Evolutionary conservation across 2,329 filamentous ascomycete species (phyloP).

Genomic region (Hypoxylon sp.): DNA sequence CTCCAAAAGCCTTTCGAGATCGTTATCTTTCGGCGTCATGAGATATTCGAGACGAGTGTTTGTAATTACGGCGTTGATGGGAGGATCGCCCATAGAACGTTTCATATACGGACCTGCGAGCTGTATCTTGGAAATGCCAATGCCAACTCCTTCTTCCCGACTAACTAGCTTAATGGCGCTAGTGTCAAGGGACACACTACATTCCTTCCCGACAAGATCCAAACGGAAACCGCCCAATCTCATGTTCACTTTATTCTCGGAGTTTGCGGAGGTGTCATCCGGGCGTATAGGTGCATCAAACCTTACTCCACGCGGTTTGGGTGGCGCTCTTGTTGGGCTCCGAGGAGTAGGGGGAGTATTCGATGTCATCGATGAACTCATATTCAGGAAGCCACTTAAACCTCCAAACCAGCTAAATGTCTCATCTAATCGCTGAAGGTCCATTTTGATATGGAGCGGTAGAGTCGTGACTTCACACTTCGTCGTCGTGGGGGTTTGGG

Average conservation of each 20-base stretch:
- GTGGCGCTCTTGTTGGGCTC: slow-evolving; percentile 54
- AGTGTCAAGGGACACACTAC: slow-evolving; percentile 80
- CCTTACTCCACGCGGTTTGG: slow-evolving; percentile 69
- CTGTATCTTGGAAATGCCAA: slow-evolving; percentile 82
- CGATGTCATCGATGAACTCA: slow-evolving; percentile 87
- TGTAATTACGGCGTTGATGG: slow-evolving; percentile 73
- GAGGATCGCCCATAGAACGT: slow-evolving; percentile 68
- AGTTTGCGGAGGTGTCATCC: slow-evolving; percentile 62
- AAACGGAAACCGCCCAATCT: slow-evolving; percentile 83
- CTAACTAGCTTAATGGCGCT: slow-evolving; percentile 87
- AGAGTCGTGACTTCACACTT: slow-evolving; percentile 80
- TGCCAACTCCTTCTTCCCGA: slow-evolving; percentile 78
- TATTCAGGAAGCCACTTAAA: slow-evolving; percentile 89
- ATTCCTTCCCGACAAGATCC: slow-evolving; percentile 82
- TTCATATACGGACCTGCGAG: slow-evolving; percentile 78
- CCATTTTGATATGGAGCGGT: slow-evolving; percentile 81
- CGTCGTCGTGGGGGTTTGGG: slow-evolving; percentile 61
- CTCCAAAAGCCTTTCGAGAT: slow-evolving; percentile 85
- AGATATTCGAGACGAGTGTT: slow-evolving; percentile 82
- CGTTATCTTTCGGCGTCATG: slow-evolving; percentile 79
- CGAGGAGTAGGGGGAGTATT: slow-evolving; percentile 69
- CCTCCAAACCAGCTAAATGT: slow-evolving; percentile 91
- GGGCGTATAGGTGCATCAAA: slow-evolving; percentile 69
- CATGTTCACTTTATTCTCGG: slow-evolving; percentile 79
- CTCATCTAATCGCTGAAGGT: slow-evolving; percentile 86